phyloP scores from a whole-genome alignment of 139 green algal species.

The Asterochloris erici region DNA sequence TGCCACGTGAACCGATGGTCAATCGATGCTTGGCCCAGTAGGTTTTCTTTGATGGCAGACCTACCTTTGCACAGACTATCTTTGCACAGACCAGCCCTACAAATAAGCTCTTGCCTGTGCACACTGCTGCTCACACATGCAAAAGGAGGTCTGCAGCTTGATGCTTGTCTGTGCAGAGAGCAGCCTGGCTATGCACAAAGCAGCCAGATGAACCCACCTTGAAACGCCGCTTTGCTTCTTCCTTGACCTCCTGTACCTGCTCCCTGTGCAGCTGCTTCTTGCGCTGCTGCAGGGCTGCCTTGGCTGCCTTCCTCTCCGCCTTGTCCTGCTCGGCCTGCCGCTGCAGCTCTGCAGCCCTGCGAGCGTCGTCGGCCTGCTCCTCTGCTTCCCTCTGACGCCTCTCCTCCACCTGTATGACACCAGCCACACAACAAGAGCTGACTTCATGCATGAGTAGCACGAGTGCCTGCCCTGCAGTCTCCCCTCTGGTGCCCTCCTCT shows the following conservation, averaged over 20 bases:
- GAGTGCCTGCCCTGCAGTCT: too few relatives aligned
- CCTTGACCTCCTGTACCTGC: conserved; percentile 2
- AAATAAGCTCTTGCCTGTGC: too few relatives aligned
- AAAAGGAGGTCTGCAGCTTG: too few relatives aligned
- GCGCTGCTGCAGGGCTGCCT: conserved; percentile 7
- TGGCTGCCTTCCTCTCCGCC: conserved; percentile 7
- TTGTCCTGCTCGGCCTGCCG: conserved; percentile 7
- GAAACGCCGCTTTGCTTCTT: conserved; percentile 8
- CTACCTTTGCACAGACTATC: too few relatives aligned
- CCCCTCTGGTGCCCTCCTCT: not conserved
- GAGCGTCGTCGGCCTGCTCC: not conserved
- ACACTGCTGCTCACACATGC: too few relatives aligned
- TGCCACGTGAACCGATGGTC: too few relatives aligned
- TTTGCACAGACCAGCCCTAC: too few relatives aligned
- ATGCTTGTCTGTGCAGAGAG: too few relatives aligned
- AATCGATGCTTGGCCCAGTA: too few relatives aligned
- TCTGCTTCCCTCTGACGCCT: not conserved
- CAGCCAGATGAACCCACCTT: not conserved
- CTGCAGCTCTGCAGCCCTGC: not conserved
- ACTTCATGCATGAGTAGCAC: not conserved
- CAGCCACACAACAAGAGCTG: not conserved
- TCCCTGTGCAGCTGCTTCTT: conserved; percentile 7
- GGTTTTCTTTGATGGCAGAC: too few relatives aligned
- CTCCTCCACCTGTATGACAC: conserved; percentile 1
- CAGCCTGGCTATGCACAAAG: too few relatives aligned